phyloP scores from a whole-genome alignment of 2,329 filamentous ascomycete genomes.

The Verticillium alfalfae region DNA sequence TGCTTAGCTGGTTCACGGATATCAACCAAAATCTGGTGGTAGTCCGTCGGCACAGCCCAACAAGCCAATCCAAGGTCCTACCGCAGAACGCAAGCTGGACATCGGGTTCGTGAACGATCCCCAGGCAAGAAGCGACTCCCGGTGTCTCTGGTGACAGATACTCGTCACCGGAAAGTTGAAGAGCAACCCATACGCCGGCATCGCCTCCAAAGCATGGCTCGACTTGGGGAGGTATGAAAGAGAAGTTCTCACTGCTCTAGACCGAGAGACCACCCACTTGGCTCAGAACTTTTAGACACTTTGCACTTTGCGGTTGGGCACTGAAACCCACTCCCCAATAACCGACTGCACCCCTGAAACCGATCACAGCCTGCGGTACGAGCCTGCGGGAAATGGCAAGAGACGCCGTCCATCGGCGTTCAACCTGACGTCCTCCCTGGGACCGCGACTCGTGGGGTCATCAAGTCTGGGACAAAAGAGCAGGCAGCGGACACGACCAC shows the following conservation, averaged over 20 bases:
- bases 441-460: too few relatives aligned
- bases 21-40: conserved; percentile 19
- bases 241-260: conserved; percentile 35
- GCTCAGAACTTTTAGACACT: too few relatives aligned
- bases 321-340: too few relatives aligned
- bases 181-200: conserved; percentile 24
- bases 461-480: too few relatives aligned
- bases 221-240: conserved; percentile 36
- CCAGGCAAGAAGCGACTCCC: conserved; percentile 16
- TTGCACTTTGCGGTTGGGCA: too few relatives aligned
- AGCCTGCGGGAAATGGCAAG: too few relatives aligned
- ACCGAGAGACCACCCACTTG: conserved; percentile 4
- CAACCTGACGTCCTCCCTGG: too few relatives aligned
- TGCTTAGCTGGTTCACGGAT: conserved; percentile 25
- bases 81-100: conserved; percentile 17
- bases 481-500: too few relatives aligned
- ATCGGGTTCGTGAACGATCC: conserved; percentile 24
- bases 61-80: conserved; percentile 17
- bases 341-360: too few relatives aligned
- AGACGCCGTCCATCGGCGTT: too few relatives aligned
- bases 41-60: conserved; percentile 20
- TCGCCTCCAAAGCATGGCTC: conserved; percentile 25
- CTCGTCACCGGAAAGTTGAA: conserved; percentile 40
- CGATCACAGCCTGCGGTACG: too few relatives aligned
- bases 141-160: conserved; percentile 33